Base-by-base conservation (phyloP, 2,329 filamentous ascomycete species). In the Epichloe bromicola region DNA sequence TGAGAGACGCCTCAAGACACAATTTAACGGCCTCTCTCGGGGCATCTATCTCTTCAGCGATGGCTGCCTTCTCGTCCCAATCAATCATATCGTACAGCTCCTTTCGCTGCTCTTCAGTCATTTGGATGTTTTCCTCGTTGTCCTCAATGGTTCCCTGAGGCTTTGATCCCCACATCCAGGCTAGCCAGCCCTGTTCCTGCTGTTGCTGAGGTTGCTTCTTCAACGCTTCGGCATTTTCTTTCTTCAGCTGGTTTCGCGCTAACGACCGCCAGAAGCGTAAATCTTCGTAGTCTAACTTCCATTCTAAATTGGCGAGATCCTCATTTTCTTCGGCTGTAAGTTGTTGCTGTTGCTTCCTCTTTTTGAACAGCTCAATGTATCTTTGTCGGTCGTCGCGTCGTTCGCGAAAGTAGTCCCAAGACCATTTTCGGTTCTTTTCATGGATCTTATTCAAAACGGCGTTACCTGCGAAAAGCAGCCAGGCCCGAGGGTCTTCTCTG, bases 341-440 rank as follows among this genome's bases (percentile, higher is more conserved):
- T 54, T 86, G 85, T 54, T 82, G 81, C 59, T 80, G 83, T 55
- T 84, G 79, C 62, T 88, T 89, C 67, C 83, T 87, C 71, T 95
- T 96, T 96, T 97, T 98, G 78, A 97, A 99, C 1, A 98, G 71
- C 54, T 88, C 82, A 54, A 97, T 96, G 64, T 98, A 99, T 44
- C 81, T 80, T 54, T 80, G 79, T 45, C 93, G 86, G 60, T 97
- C 86, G 64, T 98, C 91, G 58, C 93, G 80, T 50, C 93, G 83
- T 65, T 98, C 90, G 53, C 83, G 85, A 69, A 98, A 94, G 66
- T 89, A 98, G 38, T 79, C 89, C 93, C 94, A 98, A 1, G 89
- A 90, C 91, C 93, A 98, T 54, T 84, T 81, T 52, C 85, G 81
- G 65, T 98, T 97, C 33, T 83, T 82, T 53, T 98, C 91, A 56